phyloP scores from a whole-genome alignment of 1,139 yeast species.

The Meyerozyma sp. region DNA sequence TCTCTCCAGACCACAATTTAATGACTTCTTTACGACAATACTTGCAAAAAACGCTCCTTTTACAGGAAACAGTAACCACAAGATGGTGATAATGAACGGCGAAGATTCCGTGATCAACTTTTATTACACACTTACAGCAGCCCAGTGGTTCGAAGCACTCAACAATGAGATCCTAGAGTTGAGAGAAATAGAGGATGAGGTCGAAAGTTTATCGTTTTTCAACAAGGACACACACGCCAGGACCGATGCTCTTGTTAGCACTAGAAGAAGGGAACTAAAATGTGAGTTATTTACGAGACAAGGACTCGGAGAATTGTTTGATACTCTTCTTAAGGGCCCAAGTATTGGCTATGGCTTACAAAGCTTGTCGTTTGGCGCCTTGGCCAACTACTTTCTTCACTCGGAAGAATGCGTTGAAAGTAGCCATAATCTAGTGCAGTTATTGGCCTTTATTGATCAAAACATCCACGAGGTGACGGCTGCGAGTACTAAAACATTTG shows the following conservation, averaged over 20 bases:
- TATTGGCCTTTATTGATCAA: neutral
- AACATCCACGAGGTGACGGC: neutral
- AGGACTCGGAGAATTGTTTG: conserved; percentile 15
- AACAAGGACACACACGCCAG: neutral
- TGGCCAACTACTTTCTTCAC: neutral
- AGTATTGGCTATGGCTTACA: neutral
- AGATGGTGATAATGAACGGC: conserved; percentile 16
- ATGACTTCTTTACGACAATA: conserved; percentile 26
- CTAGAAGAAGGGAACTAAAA: conserved; percentile 3
- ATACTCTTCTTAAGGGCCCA: neutral
- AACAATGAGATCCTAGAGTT: conserved; percentile 14
- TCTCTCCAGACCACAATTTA: conserved; percentile 20
- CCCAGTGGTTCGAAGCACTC: conserved; percentile 27
- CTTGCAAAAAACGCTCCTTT: conserved; percentile 25
- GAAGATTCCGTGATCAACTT: conserved; percentile 14
- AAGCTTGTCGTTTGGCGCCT: neutral
- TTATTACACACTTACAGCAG: conserved; percentile 24
- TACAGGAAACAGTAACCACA: conserved; percentile 22
- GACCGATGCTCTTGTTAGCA: neutral
- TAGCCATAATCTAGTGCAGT: neutral
- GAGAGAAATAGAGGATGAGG: neutral
- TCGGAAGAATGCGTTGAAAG: neutral
- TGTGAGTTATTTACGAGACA: conserved; percentile 13
- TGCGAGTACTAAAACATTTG: neutral
- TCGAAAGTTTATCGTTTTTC: neutral